Evolutionary conservation across 805 yeast genomes (phyloP), one percentile per base, ranked within the genome.

Genomic region (Barnettozyma sp.): DNA sequence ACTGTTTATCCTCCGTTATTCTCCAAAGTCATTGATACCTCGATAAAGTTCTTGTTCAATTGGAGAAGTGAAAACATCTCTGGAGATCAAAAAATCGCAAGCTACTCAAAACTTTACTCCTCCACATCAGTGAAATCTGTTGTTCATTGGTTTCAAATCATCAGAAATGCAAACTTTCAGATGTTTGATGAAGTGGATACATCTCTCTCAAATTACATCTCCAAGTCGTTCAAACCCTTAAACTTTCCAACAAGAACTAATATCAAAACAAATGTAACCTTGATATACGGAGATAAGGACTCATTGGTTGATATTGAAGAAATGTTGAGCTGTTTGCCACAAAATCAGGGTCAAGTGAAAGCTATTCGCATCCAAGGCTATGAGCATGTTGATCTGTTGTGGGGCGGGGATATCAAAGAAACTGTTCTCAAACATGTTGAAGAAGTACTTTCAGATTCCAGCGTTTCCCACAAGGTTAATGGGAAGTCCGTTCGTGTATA

Each of bases 371-470:
- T 87, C 0, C 66, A 63, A 0, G 62, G 63, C n/a, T 86, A 87
- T 56, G 97, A 88, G 59, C 97, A 88, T 58, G 64, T 88, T 52
- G 97, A 90, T 54, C 73, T 90, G 38, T 60, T 88, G 12, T 88
- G 97, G 97, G 95, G 94, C 8, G 58, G 68, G 8, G 75, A 78
- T 35, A 84, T 82, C 1, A 72, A 65, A 19, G 44, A 53, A 2
- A 44, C 59, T 21, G 77, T 75, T 1, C 63, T 71, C 31, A 26
- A 14, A 1, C 17, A 36, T 22, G 39, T 36, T 10, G n/a, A 14
- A 15, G 26, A 30, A 14, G 22, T 19, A 22, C 9, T 22, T 24
- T 24, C 14, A 16, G 26, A 16, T 7, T 24, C 26, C 20, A 26
- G 14, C 14, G 29, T 9, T 12, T 9, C 11, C 24, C 24, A 26